Conservation (phyloP, 352 stramenopile species). For the Pythium rishiriense region DNA sequence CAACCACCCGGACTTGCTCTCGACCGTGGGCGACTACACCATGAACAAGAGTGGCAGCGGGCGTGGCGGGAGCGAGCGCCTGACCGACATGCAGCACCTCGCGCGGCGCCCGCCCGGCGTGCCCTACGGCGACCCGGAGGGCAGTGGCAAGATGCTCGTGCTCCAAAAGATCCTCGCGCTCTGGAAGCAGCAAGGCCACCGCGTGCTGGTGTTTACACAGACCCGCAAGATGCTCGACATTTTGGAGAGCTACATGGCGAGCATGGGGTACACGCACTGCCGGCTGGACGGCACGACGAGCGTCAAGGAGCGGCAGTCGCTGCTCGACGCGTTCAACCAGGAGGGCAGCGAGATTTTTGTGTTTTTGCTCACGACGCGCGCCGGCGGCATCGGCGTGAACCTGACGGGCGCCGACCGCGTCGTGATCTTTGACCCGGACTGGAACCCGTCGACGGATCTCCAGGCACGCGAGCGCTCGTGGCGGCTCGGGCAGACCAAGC, state of each 20-base stretch:
- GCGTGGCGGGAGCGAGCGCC: slow-evolving; percentile 21
- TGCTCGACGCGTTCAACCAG: slow-evolving; percentile 97
- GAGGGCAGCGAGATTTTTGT: slow-evolving; percentile 75
- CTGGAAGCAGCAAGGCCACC: slow-evolving; percentile 95
- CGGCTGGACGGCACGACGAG: slow-evolving; percentile 97
- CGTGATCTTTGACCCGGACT: slow-evolving; percentile 98
- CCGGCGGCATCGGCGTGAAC: slow-evolving; percentile 97
- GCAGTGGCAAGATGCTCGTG: slow-evolving; percentile 97
- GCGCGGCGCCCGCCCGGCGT: slow-evolving; percentile 6
- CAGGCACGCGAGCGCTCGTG: slow-evolving; percentile 98
- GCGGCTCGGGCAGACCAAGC: slow-evolving; percentile 90
- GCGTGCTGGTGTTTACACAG: slow-evolving; percentile 98
- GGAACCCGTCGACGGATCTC: slow-evolving; percentile 97
- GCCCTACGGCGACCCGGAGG: slow-evolving; percentile 49
- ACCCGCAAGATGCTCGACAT: slow-evolving; percentile 98
- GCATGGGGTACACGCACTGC: slow-evolving; percentile 88
- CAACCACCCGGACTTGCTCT: slow-evolving; percentile 96
- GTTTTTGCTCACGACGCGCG: slow-evolving; percentile 84
- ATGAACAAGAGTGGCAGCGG: slow-evolving; percentile 7
- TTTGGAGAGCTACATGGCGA: slow-evolving; percentile 91
- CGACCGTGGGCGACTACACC: slow-evolving; percentile 56
- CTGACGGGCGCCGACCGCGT: slow-evolving; percentile 95
- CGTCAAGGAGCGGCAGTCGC: slow-evolving; percentile 89
- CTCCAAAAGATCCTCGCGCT: slow-evolving; percentile 94
- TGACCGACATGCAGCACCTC: slow-evolving; percentile 21